Evolutionary conservation across 306 rosid genomes (phyloP), one percentile per base, ranked within the genome.

Genomic region (Cicer yamashitae): DNA sequence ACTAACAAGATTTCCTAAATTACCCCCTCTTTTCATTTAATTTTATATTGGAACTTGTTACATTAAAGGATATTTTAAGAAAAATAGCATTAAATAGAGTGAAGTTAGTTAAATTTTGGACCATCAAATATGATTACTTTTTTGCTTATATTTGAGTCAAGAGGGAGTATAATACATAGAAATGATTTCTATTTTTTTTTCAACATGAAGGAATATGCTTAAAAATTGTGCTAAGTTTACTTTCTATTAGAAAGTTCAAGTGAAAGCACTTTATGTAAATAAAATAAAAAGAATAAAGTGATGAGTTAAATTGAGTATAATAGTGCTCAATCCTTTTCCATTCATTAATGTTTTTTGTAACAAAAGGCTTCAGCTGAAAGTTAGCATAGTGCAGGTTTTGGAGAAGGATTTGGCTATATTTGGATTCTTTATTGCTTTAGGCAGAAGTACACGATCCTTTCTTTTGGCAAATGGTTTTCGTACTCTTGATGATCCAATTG

Each of bases 371-470:
- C 40, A 47, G 70, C 47, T 79, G 76, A 70, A 77, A 74, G 62
- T 82, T 37, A 12, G 64, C 78, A 10, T 63, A 50, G 58, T 85
- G 89, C 92, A 96, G 99, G 93, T 96, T 77, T 82, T 96, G 87
- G 98, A 96, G 86, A 96, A 88, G 88, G 98, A 92, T 84, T 87
- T 96, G 88, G 98, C 98, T 70, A 81, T 96, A 84, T 90, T 96
- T 83, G 99, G 99, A 66, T 96, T 96, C 85, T 96, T 96, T 87
- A 88, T 90, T 84, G 99, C 99, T 81, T 83, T 96, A 86, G 99
- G 99, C 62, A 87, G 97, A 82, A 89, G 89, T 73, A 85, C 97
- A 2, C 88, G 85, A 39, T 85, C 96, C 77, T 96, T 81, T 82
- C 92, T 96, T 71, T 88, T 82, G 40, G 89, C 88, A 53, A 96